Base-by-base conservation (phyloP, 2,329 filamentous ascomycete genomes). In the Exserohilum turcica region DNA sequence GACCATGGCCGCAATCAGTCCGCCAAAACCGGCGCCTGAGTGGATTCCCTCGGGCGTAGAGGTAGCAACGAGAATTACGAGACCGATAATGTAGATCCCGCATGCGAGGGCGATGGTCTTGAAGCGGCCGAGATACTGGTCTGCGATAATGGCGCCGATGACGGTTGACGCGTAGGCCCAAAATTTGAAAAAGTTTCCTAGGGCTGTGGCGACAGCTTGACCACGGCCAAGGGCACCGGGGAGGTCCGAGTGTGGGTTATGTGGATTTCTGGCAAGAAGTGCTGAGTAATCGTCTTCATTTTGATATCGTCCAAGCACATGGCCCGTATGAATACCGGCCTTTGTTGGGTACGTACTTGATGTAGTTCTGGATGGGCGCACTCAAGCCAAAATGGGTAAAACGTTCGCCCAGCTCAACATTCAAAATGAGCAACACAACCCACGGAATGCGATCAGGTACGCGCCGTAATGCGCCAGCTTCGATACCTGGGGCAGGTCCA, bases 311-410 rank as follows among this genome's bases (percentile, higher is more conserved):
- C n/a, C 21, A 39, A 3, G 3, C 6, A 18, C 13, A 12, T 27
- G 28, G 24, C 21, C n/a, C 5, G 6, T 21, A 13, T n/a, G 16
- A 5, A 47, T 48, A 19, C 9, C 7, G 3, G 37, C 31, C 3
- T 3, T 13, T 12, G 12, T 15, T 16, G 21, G 2, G 21, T 6
- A 78, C 12, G 65, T 72, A 35, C 47, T 57, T 50, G 36, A 61
- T 56, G 31, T 61, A 58, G 29, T 61, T 61, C 32, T 61, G 58
- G 1, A 61, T 49, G 2, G 52, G 55, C 8, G 49, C 55, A 31
- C 46, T 52, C 5, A 56, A 33, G 33, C 55, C 58, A 19, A 56
- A 61, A 43, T 54, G 58, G 9, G 58, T 54, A 31, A 61, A 61
- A 4, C 52, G 42, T 21, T 60, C 54, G 10, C 57, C 48, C n/a